Evolutionary conservation across 129 eudicot genomes (phyloP).

Genomic region (Lactuca saligna): DNA sequence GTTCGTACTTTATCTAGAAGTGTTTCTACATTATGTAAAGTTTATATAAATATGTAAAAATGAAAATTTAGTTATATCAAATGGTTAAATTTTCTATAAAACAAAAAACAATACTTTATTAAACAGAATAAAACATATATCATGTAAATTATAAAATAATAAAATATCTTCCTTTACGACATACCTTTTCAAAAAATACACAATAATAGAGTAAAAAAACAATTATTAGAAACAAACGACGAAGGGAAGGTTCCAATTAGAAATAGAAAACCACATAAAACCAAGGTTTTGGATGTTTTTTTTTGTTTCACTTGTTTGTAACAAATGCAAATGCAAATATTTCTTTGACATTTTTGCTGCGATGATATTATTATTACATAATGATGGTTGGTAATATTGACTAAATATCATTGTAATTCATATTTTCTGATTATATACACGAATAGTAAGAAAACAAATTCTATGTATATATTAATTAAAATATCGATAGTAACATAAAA

Average conservation of each 20-base stretch:
- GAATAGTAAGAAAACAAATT: background rate
- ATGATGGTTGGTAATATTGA: background rate
- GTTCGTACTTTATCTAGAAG: conserved; percentile 4
- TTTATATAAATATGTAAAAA: background rate
- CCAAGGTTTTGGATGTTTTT: conserved; percentile 4
- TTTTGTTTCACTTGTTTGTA: conserved; percentile 27
- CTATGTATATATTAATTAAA: too few species aligned
- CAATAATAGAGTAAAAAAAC: background rate
- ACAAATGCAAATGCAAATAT: conserved; percentile 4
- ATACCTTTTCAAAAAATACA: background rate
- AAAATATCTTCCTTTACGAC: too few species aligned
- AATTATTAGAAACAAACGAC: background rate
- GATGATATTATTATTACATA: background rate
- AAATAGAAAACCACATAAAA: conserved; percentile 8
- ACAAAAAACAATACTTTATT: too few species aligned
- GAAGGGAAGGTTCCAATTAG: conserved; percentile 3
- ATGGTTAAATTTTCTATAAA: background rate
- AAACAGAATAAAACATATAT: too few species aligned
- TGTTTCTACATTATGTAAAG: background rate
- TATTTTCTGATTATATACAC: background rate
- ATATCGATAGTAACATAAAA: too few species aligned
- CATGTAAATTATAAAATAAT: background rate
- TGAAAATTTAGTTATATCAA: background rate
- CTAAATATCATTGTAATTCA: background rate
- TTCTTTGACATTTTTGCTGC: background rate